Base-by-base conservation (phyloP, 148 eudicot genomes). In the Tetragonia tetragonoides region DNA sequence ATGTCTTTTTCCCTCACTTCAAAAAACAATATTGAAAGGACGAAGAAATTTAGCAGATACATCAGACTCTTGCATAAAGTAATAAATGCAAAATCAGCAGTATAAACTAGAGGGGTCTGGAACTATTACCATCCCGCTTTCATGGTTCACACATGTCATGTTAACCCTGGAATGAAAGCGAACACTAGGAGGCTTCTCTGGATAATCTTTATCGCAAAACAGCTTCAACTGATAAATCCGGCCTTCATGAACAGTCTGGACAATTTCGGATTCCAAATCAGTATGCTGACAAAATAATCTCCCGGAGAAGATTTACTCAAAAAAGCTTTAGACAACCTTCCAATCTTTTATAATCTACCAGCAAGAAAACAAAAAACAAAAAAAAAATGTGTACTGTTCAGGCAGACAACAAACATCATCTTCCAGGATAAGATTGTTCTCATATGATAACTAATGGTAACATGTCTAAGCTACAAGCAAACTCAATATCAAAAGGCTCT, bases 131-230 rank as follows among this genome's bases (percentile, higher is more conserved):
- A 73, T 68, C 73, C 84, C 84, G 68, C 66, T 75, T 77, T 75
- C 82, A 11, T 61, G 82, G 60, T 85, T 85, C 53, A 85, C 87
- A 76, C 87, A 82, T 21, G 83, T 73, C 85, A 85, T 85, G 65
- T 85, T 85, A 62, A 85, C 46, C 60, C 87, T 78, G 0, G 84
- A 77, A 60, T 82, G 84, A 69, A 82, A 82, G 23, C 84, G 84
- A 73, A 77, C 84, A 73, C 68, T 82, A 7, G 87, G 87, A 21
- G 87, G 87, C 44, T 82, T 85, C 68, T 85, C 87, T 3, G 87
- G 87, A 34, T 85, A 85, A 76, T 85, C 87, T 79, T 85, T 85
- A 81, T 85, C 85, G 40, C 87, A 85, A 77, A 85, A 85, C 42
- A 84, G 82, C 80, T 84, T 84, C 80, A 84, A 69, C 44, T 81